Evolutionary conservation across 441 rosid species (phyloP), one percentile per base, ranked within the genome.

Genomic region (Jatropha podagrica): DNA sequence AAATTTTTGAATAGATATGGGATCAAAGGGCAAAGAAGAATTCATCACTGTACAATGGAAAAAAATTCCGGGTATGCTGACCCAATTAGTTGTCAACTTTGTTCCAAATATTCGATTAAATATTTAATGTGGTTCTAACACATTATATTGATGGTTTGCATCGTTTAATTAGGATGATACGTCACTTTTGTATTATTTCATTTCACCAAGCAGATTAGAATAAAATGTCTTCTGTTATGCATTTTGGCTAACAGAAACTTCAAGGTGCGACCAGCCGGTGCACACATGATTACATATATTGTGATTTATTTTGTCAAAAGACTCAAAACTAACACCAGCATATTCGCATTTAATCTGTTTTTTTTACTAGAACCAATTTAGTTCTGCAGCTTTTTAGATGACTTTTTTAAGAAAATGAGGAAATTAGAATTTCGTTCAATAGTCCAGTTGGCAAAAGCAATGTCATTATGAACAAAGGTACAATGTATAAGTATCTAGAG

Each of bases 21-120:
- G 89, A 88, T 58, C 87, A 84, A 62, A 86, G 97, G 85, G 66
- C 81, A 72, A 79, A 83, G 74, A 82, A 77, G 74, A 91, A 88
- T 78, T 55, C 85, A 77, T 90, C 92, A 42, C 75, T 95, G 81
- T 92, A 71, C 82, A 95, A 90, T 83, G 97, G 97, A 69, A 88
- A 80, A 77, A 95, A 92, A 83, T 95, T 95, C 85, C 89, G 99
- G 90, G 97, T 89, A 89, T 75, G 90, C 74, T 18, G 37, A 60
- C 64, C 70, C 61, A 15, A 67, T 74, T 42, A 23, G 13, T 46
- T 55, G 41, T 68, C 62, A 7, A 51, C 40, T 67, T 38, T 18
- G 14, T 54, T 62, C 70, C 10, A 65, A 32, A 38, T 67, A 64
- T 44, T 65, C 11, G 26, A 12, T 60, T 48, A 7, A 9, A 32